These are phyloP conservation scores for Graphilbum ipis-grandicollis DNA, from an alignment of 2,329 filamentous ascomycete species.

Conservation along the genomic window DNA sequence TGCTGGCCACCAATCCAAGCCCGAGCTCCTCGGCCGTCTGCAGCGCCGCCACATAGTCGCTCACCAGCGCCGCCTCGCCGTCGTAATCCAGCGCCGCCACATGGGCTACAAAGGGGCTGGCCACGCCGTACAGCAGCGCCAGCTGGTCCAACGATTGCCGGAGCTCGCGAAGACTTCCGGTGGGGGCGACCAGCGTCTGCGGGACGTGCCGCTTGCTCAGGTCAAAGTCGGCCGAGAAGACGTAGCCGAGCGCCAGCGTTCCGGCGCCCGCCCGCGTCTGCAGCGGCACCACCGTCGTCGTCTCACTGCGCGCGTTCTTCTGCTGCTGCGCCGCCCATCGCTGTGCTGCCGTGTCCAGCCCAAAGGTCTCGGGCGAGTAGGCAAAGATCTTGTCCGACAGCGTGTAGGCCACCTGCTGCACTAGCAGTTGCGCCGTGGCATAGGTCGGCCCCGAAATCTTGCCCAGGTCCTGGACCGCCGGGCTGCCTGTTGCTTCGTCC, in stretches of 20 bases:
- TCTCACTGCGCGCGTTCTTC: constrained; percentile 66
- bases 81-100: constrained; percentile 82
- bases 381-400: constrained; percentile 96
- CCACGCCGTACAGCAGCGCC: constrained; percentile 75
- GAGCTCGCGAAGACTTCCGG: constrained; percentile 63
- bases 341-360: constrained; percentile 69
- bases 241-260: constrained; percentile 82
- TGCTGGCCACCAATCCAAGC: constrained; percentile 68
- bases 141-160: constrained; percentile 81
- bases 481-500: constrained; percentile 10
- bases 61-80: constrained; percentile 48
- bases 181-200: constrained; percentile 77
- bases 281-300: constrained; percentile 60
- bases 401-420: constrained; percentile 90
- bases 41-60: constrained; percentile 72
- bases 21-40: constrained; percentile 78
- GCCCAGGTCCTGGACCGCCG: constrained; percentile 13
- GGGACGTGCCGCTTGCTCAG: constrained; percentile 78
- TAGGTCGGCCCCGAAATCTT: constrained; percentile 76
- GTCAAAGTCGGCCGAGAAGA: constrained; percentile 96
- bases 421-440: constrained; percentile 77
- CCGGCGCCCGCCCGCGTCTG: constrained; percentile 83
- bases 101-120: constrained; percentile 85
- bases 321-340: constrained; percentile 55
- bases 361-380: constrained; percentile 87